Evolutionary conservation across 2,329 filamentous ascomycete genomes (phyloP).

Genomic region (Graphiopsis chlorocephala): DNA sequence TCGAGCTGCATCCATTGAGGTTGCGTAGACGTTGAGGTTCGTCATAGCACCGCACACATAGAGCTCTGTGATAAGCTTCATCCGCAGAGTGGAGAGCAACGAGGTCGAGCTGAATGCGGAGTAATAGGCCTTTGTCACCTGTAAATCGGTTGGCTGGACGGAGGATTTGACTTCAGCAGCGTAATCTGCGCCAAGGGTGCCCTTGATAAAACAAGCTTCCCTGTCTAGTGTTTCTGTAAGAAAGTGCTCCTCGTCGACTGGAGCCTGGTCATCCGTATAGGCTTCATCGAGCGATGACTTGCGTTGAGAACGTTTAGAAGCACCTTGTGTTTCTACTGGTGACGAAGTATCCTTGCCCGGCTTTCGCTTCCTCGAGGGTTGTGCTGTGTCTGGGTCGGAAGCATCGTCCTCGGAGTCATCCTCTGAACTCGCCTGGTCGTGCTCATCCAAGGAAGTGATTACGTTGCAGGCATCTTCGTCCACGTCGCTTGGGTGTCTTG

Average conservation of each 20-base stretch:
- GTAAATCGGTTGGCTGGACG: slow-evolving; percentile 52
- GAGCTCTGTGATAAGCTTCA: slow-evolving; percentile 82
- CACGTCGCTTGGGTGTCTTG: background rate
- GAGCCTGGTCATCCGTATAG: background rate
- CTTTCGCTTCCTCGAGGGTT: slow-evolving; percentile 12
- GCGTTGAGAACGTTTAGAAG: background rate
- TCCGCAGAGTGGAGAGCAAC: slow-evolving; percentile 73
- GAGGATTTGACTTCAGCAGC: slow-evolving; percentile 48
- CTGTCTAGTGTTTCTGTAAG: slow-evolving; percentile 38
- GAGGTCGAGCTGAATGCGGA: slow-evolving; percentile 78
- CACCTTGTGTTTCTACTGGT: background rate
- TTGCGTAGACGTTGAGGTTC: slow-evolving; percentile 87
- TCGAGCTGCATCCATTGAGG: slow-evolving; percentile 82
- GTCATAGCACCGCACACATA: slow-evolving; percentile 84
- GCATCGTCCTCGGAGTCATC: slow-evolving; percentile 4
- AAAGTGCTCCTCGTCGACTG: slow-evolving; percentile 46
- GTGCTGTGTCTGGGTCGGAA: slow-evolving; percentile 1
- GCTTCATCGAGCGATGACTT: slow-evolving; percentile 1
- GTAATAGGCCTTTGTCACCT: slow-evolving; percentile 73
- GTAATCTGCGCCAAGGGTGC: slow-evolving; percentile 50
- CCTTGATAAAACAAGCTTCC: slow-evolving; percentile 42
- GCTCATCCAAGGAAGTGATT: slow-evolving; percentile 4
- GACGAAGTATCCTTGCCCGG: background rate
- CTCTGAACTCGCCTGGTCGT: background rate
- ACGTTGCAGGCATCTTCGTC: slow-evolving; percentile 8